phyloP scores from a whole-genome alignment of 305 asterid genomes.

The Fraxinus greggii region DNA sequence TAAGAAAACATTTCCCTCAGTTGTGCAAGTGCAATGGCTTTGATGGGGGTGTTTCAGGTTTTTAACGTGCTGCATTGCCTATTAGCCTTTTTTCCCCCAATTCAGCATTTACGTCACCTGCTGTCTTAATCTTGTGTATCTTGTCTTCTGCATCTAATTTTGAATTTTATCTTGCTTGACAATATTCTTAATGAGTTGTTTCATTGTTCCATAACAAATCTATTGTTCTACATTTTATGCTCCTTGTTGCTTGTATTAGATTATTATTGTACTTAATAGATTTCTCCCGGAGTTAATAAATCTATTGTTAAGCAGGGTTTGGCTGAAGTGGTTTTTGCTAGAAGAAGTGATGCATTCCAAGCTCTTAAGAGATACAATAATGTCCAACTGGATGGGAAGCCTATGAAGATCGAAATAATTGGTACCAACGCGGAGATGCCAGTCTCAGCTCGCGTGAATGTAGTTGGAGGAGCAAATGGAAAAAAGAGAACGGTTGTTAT shows the following conservation, averaged over 20 bases:
- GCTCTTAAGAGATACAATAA: slow-evolving; percentile 77
- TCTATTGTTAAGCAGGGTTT: slow-evolving; percentile 58
- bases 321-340: slow-evolving; percentile 81
- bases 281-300: background rate
- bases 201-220: background rate
- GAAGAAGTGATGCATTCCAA: slow-evolving; percentile 84
- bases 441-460: slow-evolving; percentile 72
- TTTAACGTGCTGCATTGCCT: background rate
- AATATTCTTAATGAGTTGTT: background rate
- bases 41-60: background rate
- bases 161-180: slow-evolving; percentile 1
- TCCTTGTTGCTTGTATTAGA: background rate
- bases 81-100: background rate
- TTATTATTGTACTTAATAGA: background rate
- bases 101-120: background rate
- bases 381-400: slow-evolving; percentile 87
- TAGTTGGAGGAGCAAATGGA: slow-evolving; percentile 62
- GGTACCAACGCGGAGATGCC: slow-evolving; percentile 59
- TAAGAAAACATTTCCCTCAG: background rate
- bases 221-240: background rate
- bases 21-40: background rate
- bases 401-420: slow-evolving; percentile 78
- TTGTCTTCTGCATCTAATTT: background rate
- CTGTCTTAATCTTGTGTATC: background rate
- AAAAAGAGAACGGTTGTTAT: slow-evolving; percentile 66